phyloP scores from a whole-genome alignment of 2,329 filamentous ascomycete species.

The Pezicula neosporulosa region DNA sequence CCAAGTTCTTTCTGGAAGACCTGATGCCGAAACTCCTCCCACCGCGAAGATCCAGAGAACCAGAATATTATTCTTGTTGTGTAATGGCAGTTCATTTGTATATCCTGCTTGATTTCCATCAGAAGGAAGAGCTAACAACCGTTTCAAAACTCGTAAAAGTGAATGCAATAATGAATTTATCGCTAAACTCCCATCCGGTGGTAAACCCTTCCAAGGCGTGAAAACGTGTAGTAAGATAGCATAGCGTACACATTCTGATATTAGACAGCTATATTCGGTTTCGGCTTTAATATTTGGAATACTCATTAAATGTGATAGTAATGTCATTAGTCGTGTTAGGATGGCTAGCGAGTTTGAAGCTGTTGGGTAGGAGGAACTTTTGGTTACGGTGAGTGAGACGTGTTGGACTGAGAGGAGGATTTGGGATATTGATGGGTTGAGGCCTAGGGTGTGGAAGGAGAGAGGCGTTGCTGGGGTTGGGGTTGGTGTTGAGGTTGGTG shows the following conservation, averaged over 20 bases:
- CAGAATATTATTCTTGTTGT: slow-evolving; percentile 1
- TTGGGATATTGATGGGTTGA: neutral
- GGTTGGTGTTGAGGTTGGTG: too few species aligned
- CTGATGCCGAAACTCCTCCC: slow-evolving; percentile 6
- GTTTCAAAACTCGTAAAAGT: slow-evolving; percentile 4
- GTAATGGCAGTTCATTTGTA: neutral
- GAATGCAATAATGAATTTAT: slow-evolving; percentile 9
- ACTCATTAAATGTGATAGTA: slow-evolving; percentile 11
- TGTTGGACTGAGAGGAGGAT: slow-evolving; percentile 9
- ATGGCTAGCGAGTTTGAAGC: slow-evolving; percentile 7
- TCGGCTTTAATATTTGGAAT: neutral
- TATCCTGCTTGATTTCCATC: neutral
- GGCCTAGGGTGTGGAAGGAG: neutral
- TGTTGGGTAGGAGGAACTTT: slow-evolving; percentile 5
- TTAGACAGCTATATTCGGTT: neutral
- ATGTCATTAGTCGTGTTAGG: slow-evolving; percentile 9
- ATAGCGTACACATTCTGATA: slow-evolving; percentile 7
- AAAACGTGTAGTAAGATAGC: slow-evolving; percentile 9
- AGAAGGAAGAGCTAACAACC: neutral
- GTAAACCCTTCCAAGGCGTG: slow-evolving; percentile 8
- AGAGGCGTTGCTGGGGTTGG: too few species aligned
- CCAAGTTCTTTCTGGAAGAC: slow-evolving; percentile 9
- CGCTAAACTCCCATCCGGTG: slow-evolving; percentile 7
- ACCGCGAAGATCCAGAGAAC: slow-evolving; percentile 8
- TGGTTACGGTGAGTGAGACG: slow-evolving; percentile 9